Evolutionary conservation across 805 yeast species (phyloP), one percentile per base, ranked within the genome.

Genomic region (Pichia cephalocereana): DNA sequence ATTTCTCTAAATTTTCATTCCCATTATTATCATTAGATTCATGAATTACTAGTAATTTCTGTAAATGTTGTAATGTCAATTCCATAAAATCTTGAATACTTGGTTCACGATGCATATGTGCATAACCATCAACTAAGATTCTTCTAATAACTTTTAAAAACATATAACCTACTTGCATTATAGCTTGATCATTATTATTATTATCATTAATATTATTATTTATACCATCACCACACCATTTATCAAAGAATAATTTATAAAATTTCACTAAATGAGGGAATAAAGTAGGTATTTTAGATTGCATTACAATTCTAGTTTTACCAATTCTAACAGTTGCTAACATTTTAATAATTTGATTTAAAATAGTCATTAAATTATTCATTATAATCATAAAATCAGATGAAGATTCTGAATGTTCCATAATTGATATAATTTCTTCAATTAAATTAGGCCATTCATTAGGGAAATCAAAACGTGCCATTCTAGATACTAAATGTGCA

Each of bases 401-500:
- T n/a, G 38, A 34, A 17, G 44, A 37, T 27, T 66, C 69, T 14
- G 71, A 72, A 12, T 69, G 64, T 48, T 70, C 77, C 43, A 83
- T 57, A 19, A 70, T 57, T 4, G 57, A 57, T 41, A 77, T 72
- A 1, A 83, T 52, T 14, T 81, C 82, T 48, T 85, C 90, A 58
- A 93, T 84, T 18, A 93, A 61, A 3, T 74, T 64, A 0, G 95
- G 89, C 97, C 97, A 93, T 42, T 83, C 89, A 2, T 68, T 63
- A 0, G 98, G 97, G 61, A 86, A 93, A 57, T 93, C 99, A 48
- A 79, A 70, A 45, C 97, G 68, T 27, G 86, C 83, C 28, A 93
- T 84, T 51, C 82, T 72, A 1, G 95, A 82, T 8, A 86, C 70
- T 0, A 95, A 82, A 54, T 86, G 84, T 0, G 97, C 95, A 61